A percentile compares a stretch with the other conserved stretches of the same genome.
These are phyloP conservation scores for Plantago lanceolata DNA, from an alignment of 305 asterid species.

Conservation along the genomic window DNA sequence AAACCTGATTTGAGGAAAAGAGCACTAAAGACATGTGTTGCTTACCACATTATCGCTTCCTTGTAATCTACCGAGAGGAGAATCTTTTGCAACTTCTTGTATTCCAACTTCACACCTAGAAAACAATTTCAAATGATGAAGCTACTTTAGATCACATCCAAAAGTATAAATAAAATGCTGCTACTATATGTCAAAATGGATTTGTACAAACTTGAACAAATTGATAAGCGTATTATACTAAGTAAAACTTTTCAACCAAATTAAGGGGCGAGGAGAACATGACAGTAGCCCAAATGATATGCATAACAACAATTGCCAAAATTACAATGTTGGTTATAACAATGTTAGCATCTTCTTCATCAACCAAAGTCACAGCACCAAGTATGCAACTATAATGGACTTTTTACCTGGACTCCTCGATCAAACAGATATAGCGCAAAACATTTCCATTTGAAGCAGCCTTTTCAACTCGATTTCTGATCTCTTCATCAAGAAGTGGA, in stretches of 20 bases:
- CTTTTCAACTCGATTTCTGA: slow-evolving; percentile 44
- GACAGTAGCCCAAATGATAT: slow-evolving; percentile 2
- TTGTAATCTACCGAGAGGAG: slow-evolving; percentile 74
- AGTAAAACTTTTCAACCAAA: background rate
- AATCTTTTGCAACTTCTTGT: slow-evolving; percentile 78
- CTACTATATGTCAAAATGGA: slow-evolving; percentile 15
- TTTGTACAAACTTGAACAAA: background rate
- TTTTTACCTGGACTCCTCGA: slow-evolving; percentile 63
- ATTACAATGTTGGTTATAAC: slow-evolving; percentile 3
- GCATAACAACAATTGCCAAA: background rate
- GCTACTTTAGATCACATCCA: background rate
- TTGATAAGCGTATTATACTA: background rate
- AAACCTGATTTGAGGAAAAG: no score
- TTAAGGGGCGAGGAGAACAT: background rate
- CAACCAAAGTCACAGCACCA: background rate
- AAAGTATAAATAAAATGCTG: background rate
- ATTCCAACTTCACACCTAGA: slow-evolving; percentile 83
- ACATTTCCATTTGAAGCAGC: slow-evolving; percentile 81
- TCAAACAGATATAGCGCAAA: slow-evolving; percentile 80
- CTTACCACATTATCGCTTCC: slow-evolving; percentile 95
- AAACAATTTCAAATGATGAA: slow-evolving; percentile 14
- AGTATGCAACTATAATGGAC: slow-evolving; percentile 13
- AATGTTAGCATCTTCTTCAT: background rate
- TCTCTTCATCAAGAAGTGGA: slow-evolving; percentile 58
- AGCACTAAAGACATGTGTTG: no score